A percentile compares a stretch with the other conserved stretches of the same genome.
Evolutionary conservation across 306 rosid genomes (phyloP).

Genomic region (Fragaria vesca): DNA sequence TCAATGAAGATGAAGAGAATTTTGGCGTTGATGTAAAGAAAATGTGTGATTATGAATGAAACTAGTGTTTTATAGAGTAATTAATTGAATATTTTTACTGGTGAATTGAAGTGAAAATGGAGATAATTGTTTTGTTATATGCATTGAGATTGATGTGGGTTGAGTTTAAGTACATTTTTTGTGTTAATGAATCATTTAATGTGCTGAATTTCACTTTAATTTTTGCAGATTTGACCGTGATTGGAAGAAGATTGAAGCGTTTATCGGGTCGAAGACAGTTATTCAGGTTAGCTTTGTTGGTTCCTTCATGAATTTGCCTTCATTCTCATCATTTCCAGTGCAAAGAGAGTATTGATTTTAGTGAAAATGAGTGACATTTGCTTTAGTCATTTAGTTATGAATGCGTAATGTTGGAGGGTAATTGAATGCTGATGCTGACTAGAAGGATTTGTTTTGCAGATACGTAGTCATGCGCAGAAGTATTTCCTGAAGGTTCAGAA

Average conservation of each 20-base stretch:
- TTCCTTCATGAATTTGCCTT: not conserved
- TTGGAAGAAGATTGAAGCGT: conserved; percentile 99
- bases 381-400: conserved; percentile 4
- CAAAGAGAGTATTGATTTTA: not conserved
- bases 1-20: not conserved
- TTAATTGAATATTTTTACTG: not conserved
- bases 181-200: not conserved
- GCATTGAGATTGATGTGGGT: not conserved
- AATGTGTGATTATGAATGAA: not conserved
- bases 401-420: not conserved
- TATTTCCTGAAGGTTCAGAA: conserved; percentile 95
- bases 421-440: not conserved
- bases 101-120: not conserved
- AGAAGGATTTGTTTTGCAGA: conserved; percentile 39
- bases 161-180: not conserved
- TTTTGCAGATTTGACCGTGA: conserved; percentile 88
- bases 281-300: conserved; percentile 67
- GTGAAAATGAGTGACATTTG: not conserved
- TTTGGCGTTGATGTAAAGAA: not conserved
- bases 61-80: not conserved
- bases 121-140: not conserved
- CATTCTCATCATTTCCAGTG: not conserved
- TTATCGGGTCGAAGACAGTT: conserved; percentile 90
- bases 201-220: conserved; percentile 11
- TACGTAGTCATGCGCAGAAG: conserved; percentile 97